These are phyloP conservation scores for Xerocomellus chrysenteron DNA, from an alignment of 768 basidiomycete species.

Conservation along the genomic window DNA sequence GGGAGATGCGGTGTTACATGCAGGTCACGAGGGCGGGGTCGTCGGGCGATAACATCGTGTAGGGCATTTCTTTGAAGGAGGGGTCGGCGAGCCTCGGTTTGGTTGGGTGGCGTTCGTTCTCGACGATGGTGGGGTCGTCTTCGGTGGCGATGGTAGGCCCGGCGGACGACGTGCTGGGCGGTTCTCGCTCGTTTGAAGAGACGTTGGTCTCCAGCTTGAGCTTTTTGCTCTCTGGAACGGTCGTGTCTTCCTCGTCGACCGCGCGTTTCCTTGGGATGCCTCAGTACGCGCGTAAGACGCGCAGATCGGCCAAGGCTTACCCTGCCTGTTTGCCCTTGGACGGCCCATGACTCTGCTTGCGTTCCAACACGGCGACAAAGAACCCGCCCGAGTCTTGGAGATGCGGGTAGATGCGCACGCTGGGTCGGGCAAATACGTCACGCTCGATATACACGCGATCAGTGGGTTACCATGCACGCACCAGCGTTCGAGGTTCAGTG, in stretches of 20 bases:
- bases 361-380: slow-evolving; percentile 88
- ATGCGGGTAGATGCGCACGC: slow-evolving; percentile 91
- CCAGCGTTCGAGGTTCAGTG: slow-evolving; percentile 72
- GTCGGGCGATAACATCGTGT: slow-evolving; percentile 70
- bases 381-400: slow-evolving; percentile 97
- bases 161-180: slow-evolving; percentile 2
- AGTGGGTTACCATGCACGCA: slow-evolving; percentile 31
- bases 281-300: neutral
- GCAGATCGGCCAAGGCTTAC: slow-evolving; percentile 6
- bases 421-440: slow-evolving; percentile 27
- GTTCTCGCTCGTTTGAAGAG: slow-evolving; percentile 1
- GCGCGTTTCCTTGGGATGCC: slow-evolving; percentile 42
- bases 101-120: neutral
- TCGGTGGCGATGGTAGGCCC: slow-evolving; percentile 3
- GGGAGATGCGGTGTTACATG: slow-evolving; percentile 52
- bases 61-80: slow-evolving; percentile 88
- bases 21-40: slow-evolving; percentile 71
- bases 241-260: slow-evolving; percentile 41
- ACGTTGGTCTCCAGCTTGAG: slow-evolving; percentile 38
- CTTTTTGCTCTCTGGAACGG: slow-evolving; percentile 51
- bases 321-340: slow-evolving; percentile 6
- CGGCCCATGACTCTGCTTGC: slow-evolving; percentile 29
- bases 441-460: neutral
- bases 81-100: slow-evolving; percentile 26
- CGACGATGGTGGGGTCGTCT: neutral